Percentiles rank a stretch among this genome's conserved stretches.
phyloP scores from a whole-genome alignment of 75 land plant genomes.

The Picea sitchensis region DNA sequence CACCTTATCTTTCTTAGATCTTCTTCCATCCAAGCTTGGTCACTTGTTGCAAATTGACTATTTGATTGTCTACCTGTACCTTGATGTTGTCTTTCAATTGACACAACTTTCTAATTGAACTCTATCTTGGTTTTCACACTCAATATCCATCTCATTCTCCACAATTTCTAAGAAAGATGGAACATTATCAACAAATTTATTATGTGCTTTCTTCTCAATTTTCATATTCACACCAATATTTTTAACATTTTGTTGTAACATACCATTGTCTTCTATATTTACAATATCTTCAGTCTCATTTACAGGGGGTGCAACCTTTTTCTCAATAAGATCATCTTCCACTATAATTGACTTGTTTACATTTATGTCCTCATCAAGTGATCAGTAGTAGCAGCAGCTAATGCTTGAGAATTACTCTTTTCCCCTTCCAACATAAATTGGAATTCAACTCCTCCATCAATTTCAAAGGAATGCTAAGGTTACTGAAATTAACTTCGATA shows the following conservation, averaged over 20 bases:
- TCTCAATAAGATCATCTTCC: constrained; percentile 15
- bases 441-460: constrained; percentile 63
- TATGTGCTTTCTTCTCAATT: neutral
- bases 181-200: neutral
- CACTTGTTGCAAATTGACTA: neutral
- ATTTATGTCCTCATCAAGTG: constrained; percentile 34
- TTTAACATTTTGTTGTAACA: neutral
- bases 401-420: constrained; percentile 68
- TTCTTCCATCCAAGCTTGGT: constrained; percentile 31
- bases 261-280: constrained; percentile 7
- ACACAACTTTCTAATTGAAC: constrained; percentile 20
- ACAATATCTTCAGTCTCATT: constrained; percentile 5
- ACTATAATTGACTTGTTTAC: constrained; percentile 7
- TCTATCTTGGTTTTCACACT: neutral
- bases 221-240: neutral
- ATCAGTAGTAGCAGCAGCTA: constrained; percentile 81
- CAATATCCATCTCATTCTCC: neutral
- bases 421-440: constrained; percentile 60
- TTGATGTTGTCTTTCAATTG: constrained; percentile 19
- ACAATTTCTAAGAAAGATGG: neutral
- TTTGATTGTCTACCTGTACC: too few relatives aligned
- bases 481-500: too few relatives aligned
- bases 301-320: constrained; percentile 11
- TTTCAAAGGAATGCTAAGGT: neutral
- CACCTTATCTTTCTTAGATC: constrained; percentile 24